phyloP scores from a whole-genome alignment of 208 protist species.

The Strigomonas galati region DNA sequence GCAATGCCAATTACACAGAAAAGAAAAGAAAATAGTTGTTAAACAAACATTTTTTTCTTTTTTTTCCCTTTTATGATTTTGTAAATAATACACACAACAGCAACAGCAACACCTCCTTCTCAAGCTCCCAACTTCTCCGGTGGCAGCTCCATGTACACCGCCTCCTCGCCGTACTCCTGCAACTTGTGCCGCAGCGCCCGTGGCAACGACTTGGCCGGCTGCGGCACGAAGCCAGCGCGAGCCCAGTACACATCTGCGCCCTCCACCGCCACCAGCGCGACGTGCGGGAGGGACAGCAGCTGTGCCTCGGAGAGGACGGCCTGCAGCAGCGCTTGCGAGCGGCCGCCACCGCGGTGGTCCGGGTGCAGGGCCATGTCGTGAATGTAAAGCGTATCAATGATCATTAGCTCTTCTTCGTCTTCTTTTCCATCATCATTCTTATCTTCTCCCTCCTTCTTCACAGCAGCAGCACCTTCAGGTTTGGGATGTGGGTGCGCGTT shows the following conservation, averaged over 20 bases:
- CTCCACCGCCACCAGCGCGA: slow-evolving; percentile 26
- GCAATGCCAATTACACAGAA: too few relatives aligned
- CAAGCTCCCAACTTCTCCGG: neutral
- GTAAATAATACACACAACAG: too few relatives aligned
- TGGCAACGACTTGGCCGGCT: too few relatives aligned
- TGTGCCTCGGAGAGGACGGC: slow-evolving; percentile 9
- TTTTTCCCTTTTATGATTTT: too few relatives aligned
- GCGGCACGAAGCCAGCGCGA: neutral
- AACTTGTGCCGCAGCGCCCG: slow-evolving; percentile 10
- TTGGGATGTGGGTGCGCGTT: too few relatives aligned
- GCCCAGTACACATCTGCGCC: slow-evolving; percentile 23
- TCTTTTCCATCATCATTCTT: too few relatives aligned
- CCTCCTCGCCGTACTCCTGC: slow-evolving; percentile 25
- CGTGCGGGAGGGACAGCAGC: slow-evolving; percentile 14
- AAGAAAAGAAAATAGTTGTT: too few relatives aligned
- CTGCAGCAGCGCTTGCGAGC: slow-evolving; percentile 7
- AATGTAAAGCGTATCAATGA: slow-evolving; percentile 29
- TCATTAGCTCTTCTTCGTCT: too few relatives aligned
- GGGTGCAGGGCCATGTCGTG: slow-evolving; percentile 32
- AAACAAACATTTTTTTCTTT: too few relatives aligned
- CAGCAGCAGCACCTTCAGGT: too few relatives aligned
- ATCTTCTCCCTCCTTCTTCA: too few relatives aligned
- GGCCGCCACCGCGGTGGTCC: slow-evolving; percentile 12
- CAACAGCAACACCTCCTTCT: too few relatives aligned
- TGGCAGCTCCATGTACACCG: slow-evolving; percentile 23